Evolutionary conservation across 2,329 filamentous ascomycete genomes (phyloP).

Genomic region (Calonectria hawksworthii): DNA sequence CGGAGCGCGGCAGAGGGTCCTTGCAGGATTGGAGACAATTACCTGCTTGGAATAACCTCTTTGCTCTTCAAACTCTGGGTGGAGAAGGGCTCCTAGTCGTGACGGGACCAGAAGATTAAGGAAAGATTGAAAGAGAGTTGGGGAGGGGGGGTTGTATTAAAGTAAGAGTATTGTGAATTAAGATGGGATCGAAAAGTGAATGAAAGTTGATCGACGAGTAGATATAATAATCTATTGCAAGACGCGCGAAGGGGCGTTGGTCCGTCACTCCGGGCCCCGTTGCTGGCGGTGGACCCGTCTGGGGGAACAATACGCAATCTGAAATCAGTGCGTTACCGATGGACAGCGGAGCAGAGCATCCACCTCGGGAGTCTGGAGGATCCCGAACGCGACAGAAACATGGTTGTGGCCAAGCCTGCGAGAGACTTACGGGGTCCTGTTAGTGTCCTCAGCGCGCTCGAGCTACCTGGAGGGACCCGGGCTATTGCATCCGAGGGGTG

Average conservation of each 20-base stretch:
- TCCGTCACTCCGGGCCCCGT: neutral
- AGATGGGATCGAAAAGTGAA: neutral
- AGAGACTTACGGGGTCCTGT: neutral
- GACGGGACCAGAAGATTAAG: slow-evolving; percentile 10
- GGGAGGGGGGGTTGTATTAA: neutral
- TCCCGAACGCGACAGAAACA: slow-evolving; percentile 18
- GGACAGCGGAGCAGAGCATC: neutral
- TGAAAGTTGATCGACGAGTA: neutral
- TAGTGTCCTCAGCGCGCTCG: neutral
- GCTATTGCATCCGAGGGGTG: neutral
- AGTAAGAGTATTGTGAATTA: neutral
- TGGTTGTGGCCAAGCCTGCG: neutral
- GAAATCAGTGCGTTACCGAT: slow-evolving; percentile 4
- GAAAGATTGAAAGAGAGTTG: neutral
- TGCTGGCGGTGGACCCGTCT: slow-evolving; percentile 4
- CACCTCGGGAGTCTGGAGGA: slow-evolving; percentile 20
- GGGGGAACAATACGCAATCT: slow-evolving; percentile 20
- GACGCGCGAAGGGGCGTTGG: neutral
- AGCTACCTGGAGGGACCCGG: neutral
- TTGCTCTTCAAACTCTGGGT: slow-evolving; percentile 22
- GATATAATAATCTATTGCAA: slow-evolving; percentile 5
- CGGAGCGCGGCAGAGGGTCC: slow-evolving; percentile 7
- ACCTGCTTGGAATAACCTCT: slow-evolving; percentile 20
- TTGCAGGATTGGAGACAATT: slow-evolving; percentile 10
- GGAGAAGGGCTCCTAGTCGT: neutral